Evolutionary conservation across 2,329 filamentous ascomycete genomes (phyloP).

Genomic region (Pestalotiopsis sp.): DNA sequence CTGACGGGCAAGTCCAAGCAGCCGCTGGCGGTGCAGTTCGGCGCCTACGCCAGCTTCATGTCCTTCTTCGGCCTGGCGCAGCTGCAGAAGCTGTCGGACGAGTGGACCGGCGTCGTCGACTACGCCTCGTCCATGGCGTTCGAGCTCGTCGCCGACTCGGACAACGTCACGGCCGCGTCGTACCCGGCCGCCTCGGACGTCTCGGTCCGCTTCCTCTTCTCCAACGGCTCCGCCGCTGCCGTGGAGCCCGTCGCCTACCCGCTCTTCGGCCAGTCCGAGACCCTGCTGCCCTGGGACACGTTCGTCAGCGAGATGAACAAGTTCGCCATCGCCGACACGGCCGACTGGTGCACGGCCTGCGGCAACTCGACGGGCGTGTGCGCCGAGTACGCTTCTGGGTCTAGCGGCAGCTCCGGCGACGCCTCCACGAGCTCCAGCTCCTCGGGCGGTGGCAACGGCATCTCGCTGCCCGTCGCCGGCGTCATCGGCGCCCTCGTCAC

Average conservation of each 20-base stretch:
- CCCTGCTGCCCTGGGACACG: slow-evolving; percentile 66
- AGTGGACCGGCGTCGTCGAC: slow-evolving; percentile 80
- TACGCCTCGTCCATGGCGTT: slow-evolving; percentile 84
- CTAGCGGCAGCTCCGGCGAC: slow-evolving; percentile 22
- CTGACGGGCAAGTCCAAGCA: slow-evolving; percentile 39
- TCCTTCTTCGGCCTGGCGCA: slow-evolving; percentile 64
- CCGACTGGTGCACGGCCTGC: slow-evolving; percentile 75
- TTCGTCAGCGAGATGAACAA: slow-evolving; percentile 67
- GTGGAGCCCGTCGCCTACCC: slow-evolving; percentile 57
- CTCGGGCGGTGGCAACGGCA: slow-evolving; percentile 37
- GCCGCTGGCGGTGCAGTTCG: slow-evolving; percentile 57
- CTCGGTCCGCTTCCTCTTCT: slow-evolving; percentile 62
- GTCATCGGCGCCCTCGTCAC: slow-evolving; percentile 77
- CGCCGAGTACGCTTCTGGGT: slow-evolving; percentile 39
- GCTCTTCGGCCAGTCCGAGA: slow-evolving; percentile 60
- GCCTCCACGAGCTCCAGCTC: slow-evolving; percentile 21
- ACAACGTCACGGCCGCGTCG: slow-evolving; percentile 45
- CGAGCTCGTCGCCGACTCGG: slow-evolving; percentile 60
- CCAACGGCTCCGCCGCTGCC: slow-evolving; percentile 57
- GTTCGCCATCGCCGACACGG: slow-evolving; percentile 67
- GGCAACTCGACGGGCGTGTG: slow-evolving; percentile 73
- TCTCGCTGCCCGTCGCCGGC: slow-evolving; percentile 75
- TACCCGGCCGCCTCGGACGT: slow-evolving; percentile 56
- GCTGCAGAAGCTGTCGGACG: slow-evolving; percentile 49
- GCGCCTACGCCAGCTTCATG: slow-evolving; percentile 64